Base-by-base conservation (phyloP, 164 flowering plant genomes). In the Nelumbo lutea region DNA sequence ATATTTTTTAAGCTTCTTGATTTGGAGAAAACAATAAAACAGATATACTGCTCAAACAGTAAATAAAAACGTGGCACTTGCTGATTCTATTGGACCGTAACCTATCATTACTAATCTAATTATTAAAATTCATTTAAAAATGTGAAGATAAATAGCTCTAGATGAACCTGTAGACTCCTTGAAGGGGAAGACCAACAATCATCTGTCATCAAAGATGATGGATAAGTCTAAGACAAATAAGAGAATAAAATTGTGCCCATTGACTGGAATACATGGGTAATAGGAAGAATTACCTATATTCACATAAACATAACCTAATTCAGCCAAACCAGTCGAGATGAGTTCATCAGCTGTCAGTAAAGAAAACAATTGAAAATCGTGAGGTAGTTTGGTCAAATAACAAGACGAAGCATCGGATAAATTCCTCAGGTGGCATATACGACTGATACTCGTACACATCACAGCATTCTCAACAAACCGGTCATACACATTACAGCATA, bases 291-390 rank as follows among this genome's bases (percentile, higher is more conserved):
- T 90, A 95, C 98, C 98, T 79, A 95, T 95, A 71, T 95, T 95
- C 42, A 92, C 90, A 78, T 90, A 87, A 6, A 42, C 67, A 75
- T 89, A 95, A 44, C 98, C 98, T 50, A 92, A 73, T 66, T 79
- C 81, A 27, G 97, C 98, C 85, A 95, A 81, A 6, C 98, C 97
- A 11, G 96, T 85, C 57, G 91, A 83, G 42, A 89, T 65, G 68
- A 95, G 94, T 45, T 97, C 97, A 87, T 92, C 98, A 69, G 97
- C 98, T 90, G 91, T 75, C 79, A 81, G 65, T 57, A 74, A 67
- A 67, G 40, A 42, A 50, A 40, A 58, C n/a, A 27, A 50, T 72
- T 57, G 60, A 73, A 45, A 60, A 69, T 38, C 27, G n/a, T 61
- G 8, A 60, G 58, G 42, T 6, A 60, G 46, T 42, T 46, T 42